Base-by-base conservation (phyloP, 2,329 filamentous ascomycete genomes). In the Pseudopyricularia cyperi region DNA sequence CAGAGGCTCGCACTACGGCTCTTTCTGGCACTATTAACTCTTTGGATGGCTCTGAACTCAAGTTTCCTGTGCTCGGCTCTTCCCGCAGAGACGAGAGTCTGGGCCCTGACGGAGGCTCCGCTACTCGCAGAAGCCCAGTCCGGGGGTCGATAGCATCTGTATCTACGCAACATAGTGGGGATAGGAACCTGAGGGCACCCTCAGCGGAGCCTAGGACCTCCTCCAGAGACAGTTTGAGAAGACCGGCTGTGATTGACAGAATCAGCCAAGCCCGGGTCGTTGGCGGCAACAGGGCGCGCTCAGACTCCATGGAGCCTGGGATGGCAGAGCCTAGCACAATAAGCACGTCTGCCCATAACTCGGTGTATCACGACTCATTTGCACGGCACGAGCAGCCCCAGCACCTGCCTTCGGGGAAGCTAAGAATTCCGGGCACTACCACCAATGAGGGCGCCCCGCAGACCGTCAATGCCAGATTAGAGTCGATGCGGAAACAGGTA, bases 401-500 rank as follows among this genome's bases (percentile, higher is more conserved):
- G 53, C 68, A 69, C 50, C 65, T 71, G 59, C 65, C 67, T 49
- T 71, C 73, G 1, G 70, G 74, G 19, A 63, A 69, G 52, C 65
- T 72, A 57, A 67, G 73, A 48, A 80, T 81, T 49, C 75, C 78
- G 0, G 78, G 77, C 1, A 81, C 77, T 1, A 76, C 73, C 14
- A 68, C 69, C 9, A 75, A 74, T 52, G 77, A 80, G 58, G 76
- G 76, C 2, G 75, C 74, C 5, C 74, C 76, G 2, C 79, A 80
- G 54, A 71, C 73, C 48, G 79, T 83, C 53, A 82, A 72, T 59
- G 75, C 78, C 8, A 75, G 78, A 52, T 68, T 85, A 7, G 80
- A 80, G 49, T 83, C 86, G 58, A 85, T 95, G 73, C 82, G 85
- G 56, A 87, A 88, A 60, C 89, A 91, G 62, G 83, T 98, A 7